Percentiles rank a stretch among this genome's conserved stretches.
Evolutionary conservation across 176 grass and related monocot genomes (phyloP).

Genomic region (Oryza rufipogon): DNA sequence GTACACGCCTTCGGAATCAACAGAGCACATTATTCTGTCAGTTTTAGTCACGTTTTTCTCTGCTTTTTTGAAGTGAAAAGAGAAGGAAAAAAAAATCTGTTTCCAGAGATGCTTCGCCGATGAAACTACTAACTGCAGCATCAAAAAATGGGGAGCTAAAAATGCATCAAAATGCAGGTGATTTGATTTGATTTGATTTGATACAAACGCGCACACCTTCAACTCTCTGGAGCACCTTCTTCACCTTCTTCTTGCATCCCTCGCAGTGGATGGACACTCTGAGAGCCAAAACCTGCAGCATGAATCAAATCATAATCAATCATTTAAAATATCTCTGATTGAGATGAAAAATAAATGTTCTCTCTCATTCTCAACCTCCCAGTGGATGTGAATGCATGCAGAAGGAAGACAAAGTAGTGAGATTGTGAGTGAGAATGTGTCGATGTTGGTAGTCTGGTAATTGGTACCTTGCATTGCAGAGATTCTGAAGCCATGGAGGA

Average conservation of each 20-base stretch:
- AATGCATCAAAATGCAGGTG: background rate
- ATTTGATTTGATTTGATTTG: background rate
- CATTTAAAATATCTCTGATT: background rate
- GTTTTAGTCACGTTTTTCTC: background rate
- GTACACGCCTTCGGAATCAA: constrained; percentile 39
- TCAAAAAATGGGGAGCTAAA: background rate
- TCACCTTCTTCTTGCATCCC: constrained; percentile 70
- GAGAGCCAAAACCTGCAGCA: constrained; percentile 42
- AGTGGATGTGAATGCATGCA: background rate
- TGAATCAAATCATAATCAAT: background rate
- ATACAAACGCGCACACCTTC: constrained; percentile 48
- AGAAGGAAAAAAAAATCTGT: background rate
- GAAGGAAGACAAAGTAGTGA: background rate
- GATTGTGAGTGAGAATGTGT: background rate
- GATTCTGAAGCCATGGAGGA: constrained; percentile 37
- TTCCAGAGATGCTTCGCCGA: background rate
- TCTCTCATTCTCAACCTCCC: too few species aligned
- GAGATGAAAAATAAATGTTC: too few species aligned
- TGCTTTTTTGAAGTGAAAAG: background rate
- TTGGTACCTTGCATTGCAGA: constrained; percentile 40
- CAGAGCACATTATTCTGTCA: background rate
- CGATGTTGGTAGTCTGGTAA: background rate
- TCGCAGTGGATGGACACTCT: constrained; percentile 56
- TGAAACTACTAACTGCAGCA: background rate
- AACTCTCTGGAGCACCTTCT: constrained; percentile 44